Evolutionary conservation across 2,329 filamentous ascomycete genomes (phyloP), one percentile per base, ranked within the genome.

Genomic region (Didymella lethalis): DNA sequence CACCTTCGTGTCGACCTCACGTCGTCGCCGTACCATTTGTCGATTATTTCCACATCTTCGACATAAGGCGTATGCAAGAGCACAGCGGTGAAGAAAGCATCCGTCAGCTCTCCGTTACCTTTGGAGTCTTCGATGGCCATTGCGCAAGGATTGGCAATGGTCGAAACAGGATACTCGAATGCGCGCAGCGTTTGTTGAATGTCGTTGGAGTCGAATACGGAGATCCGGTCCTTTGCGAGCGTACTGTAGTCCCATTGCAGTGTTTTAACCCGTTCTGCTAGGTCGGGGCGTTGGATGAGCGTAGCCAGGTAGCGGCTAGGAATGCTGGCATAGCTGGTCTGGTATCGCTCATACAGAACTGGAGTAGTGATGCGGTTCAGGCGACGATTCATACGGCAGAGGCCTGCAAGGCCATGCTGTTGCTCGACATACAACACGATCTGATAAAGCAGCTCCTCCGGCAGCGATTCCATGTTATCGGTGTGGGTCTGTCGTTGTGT

Each of bases 21-120:
- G 16, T 59, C 47, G 34, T 59, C 47, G 47, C 56, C 56, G 34
- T 59, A 59, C 56, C 56, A 59, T 43, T 54, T 54, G 51, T 59
- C 56, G 29, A 59, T 43, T 38, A 59, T 16, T 14, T 59, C 51
- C 8, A 59, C 26, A 2, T 50, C 46, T 26, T 47, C n/a, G 3
- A 59, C 3, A 20, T 51, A 28, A 4, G 50, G 56, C 41, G 51
- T 50, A 23, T 59, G 50, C 29, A 59, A 18, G 2, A 59, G 50
- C 28, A 28, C 41, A 7, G 50, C 47, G 8, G 56, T 51, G 28
- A 59, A 40, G 31, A 59, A 54, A 1, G 56, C 46, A 12, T 59
- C 56, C 1, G 46, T 54, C 5, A 59, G 41, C 28, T 59, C 56
- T 23, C 56, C 56, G 20, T 50, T 59, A 3, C 46, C 46, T 18